Conservation (phyloP, 345 rosid species). For the Pugionium dolabratum region DNA sequence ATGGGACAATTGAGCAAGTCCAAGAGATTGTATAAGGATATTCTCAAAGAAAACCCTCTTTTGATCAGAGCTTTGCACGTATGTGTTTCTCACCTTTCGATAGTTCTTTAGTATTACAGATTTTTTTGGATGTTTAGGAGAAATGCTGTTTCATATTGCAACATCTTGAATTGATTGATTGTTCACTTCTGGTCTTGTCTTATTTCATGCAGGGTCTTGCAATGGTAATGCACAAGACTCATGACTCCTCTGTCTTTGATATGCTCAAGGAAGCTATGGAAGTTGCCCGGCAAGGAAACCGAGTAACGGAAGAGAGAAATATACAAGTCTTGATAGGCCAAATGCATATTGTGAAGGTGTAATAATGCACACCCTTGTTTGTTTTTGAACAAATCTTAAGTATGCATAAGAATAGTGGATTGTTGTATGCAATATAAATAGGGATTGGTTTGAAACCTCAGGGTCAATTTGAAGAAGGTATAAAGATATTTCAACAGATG, state of each 20-base stretch:
- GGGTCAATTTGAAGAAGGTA: slow-evolving; percentile 76
- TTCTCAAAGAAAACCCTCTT: slow-evolving; percentile 71
- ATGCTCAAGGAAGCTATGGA: slow-evolving; percentile 75
- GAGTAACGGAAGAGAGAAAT: slow-evolving; percentile 82
- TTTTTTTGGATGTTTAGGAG: not conserved
- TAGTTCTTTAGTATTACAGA: too few relatives aligned
- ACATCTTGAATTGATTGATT: too few relatives aligned
- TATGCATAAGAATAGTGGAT: too few relatives aligned
- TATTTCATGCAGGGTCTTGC: slow-evolving; percentile 67
- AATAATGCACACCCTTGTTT: too few relatives aligned
- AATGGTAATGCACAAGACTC: slow-evolving; percentile 85
- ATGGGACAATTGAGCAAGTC: slow-evolving; percentile 71
- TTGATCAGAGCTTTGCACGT: slow-evolving; percentile 90
- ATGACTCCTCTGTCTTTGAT: slow-evolving; percentile 73
- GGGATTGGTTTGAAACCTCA: slow-evolving; percentile 38
- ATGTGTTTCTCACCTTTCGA: slow-evolving; percentile 27
- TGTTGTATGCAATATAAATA: not conserved
- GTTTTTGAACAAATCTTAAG: too few relatives aligned
- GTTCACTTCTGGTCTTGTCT: not conserved
- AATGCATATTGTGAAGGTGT: slow-evolving; percentile 78
- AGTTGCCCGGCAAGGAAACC: slow-evolving; percentile 52
- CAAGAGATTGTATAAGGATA: slow-evolving; percentile 61
- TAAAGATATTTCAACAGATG: slow-evolving; percentile 72
- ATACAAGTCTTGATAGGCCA: slow-evolving; percentile 80
- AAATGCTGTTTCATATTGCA: not conserved